phyloP scores from a whole-genome alignment of 2,329 filamentous ascomycete species.

The Fragosphaeria purpurea region DNA sequence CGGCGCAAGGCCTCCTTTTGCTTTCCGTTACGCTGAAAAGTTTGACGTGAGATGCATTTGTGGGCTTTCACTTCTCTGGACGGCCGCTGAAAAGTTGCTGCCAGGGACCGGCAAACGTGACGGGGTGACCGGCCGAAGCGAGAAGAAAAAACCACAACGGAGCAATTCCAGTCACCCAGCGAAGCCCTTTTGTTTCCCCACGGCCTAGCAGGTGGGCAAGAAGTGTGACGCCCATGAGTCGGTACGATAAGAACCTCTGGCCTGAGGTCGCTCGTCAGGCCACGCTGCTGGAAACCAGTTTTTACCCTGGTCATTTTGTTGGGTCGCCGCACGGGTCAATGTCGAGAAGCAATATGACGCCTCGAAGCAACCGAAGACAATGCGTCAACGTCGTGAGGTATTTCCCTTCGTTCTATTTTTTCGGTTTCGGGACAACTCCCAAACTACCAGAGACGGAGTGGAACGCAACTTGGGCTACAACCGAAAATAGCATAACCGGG shows the following conservation, averaged over 20 bases:
- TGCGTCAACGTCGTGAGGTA: background rate
- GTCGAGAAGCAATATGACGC: conserved; percentile 15
- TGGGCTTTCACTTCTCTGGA: conserved; percentile 14
- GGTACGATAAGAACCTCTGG: conserved; percentile 63
- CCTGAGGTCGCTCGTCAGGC: conserved; percentile 66
- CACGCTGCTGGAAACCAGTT: conserved; percentile 49
- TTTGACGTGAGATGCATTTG: too few species aligned
- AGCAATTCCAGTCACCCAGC: conserved; percentile 44
- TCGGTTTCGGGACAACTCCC: conserved; percentile 2
- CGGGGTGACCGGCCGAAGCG: conserved; percentile 37
- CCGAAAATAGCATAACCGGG: conserved; percentile 28
- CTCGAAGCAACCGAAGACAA: background rate
- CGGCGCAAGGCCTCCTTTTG: too few species aligned
- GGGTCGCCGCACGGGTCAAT: conserved; percentile 1
- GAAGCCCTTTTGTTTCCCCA: conserved; percentile 14
- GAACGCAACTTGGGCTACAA: conserved; percentile 38
- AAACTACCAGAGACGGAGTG: conserved; percentile 23
- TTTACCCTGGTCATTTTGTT: conserved; percentile 36
- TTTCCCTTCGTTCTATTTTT: background rate
- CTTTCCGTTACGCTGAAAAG: too few species aligned
- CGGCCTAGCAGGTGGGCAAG: conserved; percentile 34
- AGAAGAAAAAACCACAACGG: conserved; percentile 17
- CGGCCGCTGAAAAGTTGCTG: conserved; percentile 43
- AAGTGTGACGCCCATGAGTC: conserved; percentile 61
- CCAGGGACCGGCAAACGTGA: conserved; percentile 17